Evolutionary conservation across 805 yeast genomes (phyloP).

Genomic region (Starmerella gropengiesseri): DNA sequence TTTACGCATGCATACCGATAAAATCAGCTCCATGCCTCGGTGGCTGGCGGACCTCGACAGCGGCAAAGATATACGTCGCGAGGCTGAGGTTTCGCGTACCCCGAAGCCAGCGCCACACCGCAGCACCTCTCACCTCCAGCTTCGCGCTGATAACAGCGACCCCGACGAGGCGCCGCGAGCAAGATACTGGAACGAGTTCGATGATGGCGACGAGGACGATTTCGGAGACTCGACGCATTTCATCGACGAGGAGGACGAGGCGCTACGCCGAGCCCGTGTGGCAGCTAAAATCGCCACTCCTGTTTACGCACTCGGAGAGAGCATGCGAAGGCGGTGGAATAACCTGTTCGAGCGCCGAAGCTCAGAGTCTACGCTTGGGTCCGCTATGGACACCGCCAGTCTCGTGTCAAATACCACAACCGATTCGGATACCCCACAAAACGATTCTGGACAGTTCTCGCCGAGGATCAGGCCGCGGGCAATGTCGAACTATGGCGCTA

Average conservation of each 20-base stretch:
- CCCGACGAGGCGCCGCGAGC: conserved; percentile 1
- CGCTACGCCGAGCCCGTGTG: conserved; percentile 26
- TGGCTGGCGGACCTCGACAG: conserved; percentile 34
- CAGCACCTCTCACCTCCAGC: background rate
- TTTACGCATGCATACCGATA: conserved; percentile 27
- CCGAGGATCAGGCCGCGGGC: conserved; percentile 14
- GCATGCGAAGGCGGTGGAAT: conserved; percentile 19
- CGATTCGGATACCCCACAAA: background rate
- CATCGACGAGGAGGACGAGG: conserved; percentile 29
- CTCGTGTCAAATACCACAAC: conserved; percentile 1
- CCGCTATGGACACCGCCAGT: conserved; percentile 2
- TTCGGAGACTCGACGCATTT: conserved; percentile 25
- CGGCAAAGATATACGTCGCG: conserved; percentile 37
- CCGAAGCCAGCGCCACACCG: background rate
- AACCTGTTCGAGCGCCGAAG: conserved; percentile 9
- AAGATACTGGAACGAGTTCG: conserved; percentile 61
- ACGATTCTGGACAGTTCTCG: conserved; percentile 14
- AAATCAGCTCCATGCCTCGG: conserved; percentile 30
- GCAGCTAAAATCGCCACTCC: conserved; percentile 27
- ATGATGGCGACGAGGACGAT: conserved; percentile 42
- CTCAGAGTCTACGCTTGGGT: conserved; percentile 8
- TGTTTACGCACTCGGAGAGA: conserved; percentile 24
- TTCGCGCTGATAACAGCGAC: background rate
- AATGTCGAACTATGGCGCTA: conserved; percentile 2
- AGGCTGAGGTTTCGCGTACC: conserved; percentile 29